A percentile compares a stretch with the other conserved stretches of the same genome.
Conservation (phyloP, 768 basidiomycete species). For the Macrocybe gigantea region DNA sequence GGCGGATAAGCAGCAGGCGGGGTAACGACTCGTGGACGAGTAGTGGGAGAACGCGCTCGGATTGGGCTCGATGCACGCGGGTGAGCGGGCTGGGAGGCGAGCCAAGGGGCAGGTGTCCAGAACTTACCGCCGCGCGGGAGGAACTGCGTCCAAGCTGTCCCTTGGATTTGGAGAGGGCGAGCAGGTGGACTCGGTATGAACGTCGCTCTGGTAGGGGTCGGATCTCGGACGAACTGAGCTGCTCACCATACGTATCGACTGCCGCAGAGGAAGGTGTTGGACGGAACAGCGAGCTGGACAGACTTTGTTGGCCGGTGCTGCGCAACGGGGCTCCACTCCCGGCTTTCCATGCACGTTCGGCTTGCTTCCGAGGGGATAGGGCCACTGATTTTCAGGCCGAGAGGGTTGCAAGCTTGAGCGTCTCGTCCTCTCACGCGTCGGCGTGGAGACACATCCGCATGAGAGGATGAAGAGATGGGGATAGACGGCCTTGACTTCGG, state of each 20-base stretch:
- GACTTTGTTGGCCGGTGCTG: conserved; percentile 21
- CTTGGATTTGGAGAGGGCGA: conserved; percentile 38
- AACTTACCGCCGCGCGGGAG: conserved; percentile 30
- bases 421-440: conserved; percentile 37
- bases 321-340: no score
- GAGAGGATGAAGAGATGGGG: conserved; percentile 42
- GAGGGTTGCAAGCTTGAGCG: conserved; percentile 31
- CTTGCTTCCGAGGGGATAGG: conserved; percentile 9
- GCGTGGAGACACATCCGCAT: conserved; percentile 40
- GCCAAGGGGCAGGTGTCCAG: conserved; percentile 33
- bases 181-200: conserved; percentile 38
- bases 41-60: conserved; percentile 36
- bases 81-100: conserved; percentile 32
- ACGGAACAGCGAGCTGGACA: conserved; percentile 19
- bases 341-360: no score
- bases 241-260: conserved; percentile 9
- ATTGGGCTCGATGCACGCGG: conserved; percentile 35
- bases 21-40: conserved; percentile 40
- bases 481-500: conserved; percentile 44
- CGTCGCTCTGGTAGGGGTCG: conserved; percentile 29
- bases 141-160: conserved; percentile 26
- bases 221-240: conserved; percentile 21
- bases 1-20: conserved; percentile 48
- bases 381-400: conserved; percentile 32
- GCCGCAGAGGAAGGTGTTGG: conserved; percentile 20